Percentiles rank a stretch among this genome's conserved stretches.
These are phyloP conservation scores for Dimocarpus longan DNA, from an alignment of 345 rosid genomes.

Conservation along the genomic window DNA sequence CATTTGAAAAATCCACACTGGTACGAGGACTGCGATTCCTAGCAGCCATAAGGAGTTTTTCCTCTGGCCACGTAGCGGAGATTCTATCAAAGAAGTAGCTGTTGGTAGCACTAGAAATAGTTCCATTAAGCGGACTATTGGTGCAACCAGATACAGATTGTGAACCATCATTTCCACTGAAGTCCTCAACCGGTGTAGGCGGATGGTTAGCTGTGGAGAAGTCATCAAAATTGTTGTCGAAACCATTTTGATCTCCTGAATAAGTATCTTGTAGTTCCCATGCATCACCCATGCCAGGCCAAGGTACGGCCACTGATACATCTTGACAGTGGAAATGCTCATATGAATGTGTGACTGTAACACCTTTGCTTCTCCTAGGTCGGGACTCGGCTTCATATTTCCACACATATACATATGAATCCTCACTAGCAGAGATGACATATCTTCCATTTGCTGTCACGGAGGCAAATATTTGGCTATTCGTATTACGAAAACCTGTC, in stretches of 20 bases:
- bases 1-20: conserved; percentile 56
- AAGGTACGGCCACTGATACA: conserved; percentile 80
- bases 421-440: conserved; percentile 92
- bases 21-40: conserved; percentile 54
- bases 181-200: conserved; percentile 73
- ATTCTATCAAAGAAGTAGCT: conserved; percentile 86
- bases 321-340: conserved; percentile 94
- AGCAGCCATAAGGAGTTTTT: conserved; percentile 53
- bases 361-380: conserved; percentile 70
- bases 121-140: conserved; percentile 70
- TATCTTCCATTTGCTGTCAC: conserved; percentile 81
- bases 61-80: conserved; percentile 95
- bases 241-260: conserved; percentile 46
- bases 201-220: conserved; percentile 74
- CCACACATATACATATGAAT: conserved; percentile 93
- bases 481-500: conserved; percentile 88
- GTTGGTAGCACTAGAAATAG: conserved; percentile 76
- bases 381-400: conserved; percentile 83
- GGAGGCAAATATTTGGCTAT: conserved; percentile 87
- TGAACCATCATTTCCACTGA: conserved; percentile 44
- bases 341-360: conserved; percentile 61
- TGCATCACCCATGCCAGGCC: conserved; percentile 76
- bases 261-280: conserved; percentile 48
- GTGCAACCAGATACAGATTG: conserved; percentile 38
- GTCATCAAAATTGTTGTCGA: conserved; percentile 50